phyloP scores from a whole-genome alignment of 495 filamentous ascomycete species.

The Neurospora sp. region DNA sequence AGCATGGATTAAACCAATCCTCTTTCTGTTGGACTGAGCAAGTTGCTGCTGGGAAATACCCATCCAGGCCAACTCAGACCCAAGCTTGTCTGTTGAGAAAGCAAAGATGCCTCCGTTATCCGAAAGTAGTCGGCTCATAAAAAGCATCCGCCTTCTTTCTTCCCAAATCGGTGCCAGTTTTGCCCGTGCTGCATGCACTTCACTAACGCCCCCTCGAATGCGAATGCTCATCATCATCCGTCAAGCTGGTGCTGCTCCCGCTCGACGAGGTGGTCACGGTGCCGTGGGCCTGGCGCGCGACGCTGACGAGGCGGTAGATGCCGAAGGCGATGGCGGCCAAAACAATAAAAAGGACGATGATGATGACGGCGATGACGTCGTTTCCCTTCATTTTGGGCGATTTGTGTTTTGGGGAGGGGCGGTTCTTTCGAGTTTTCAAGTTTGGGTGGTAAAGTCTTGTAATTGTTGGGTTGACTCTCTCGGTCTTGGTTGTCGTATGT shows the following conservation, averaged over 20 bases:
- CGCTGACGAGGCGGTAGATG: conserved; percentile 51
- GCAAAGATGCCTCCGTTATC: neutral
- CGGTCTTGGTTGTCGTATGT: neutral
- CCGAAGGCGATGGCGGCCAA: conserved; percentile 59
- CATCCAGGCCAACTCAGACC: no score
- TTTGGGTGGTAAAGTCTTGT: no score
- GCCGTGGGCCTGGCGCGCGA: conserved; percentile 32
- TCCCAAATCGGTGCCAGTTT: neutral
- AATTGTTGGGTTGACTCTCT: neutral
- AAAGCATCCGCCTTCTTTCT: neutral
- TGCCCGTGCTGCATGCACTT: neutral
- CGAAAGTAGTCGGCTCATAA: no score
- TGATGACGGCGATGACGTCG: conserved; percentile 72
- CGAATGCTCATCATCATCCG: neutral
- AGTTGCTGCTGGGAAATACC: no score
- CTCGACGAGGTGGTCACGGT: conserved; percentile 19
- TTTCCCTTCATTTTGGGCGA: conserved; percentile 53
- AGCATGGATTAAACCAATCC: no score
- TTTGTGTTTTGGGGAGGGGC: neutral
- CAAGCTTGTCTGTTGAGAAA: neutral
- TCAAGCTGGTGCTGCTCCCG: conserved; percentile 19
- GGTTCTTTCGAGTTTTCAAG: neutral
- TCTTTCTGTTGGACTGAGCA: no score
- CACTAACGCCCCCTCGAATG: neutral
- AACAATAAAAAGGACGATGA: conserved; percentile 68